Evolutionary conservation across 192 early-diverging fungal genomes (phyloP).

Genomic region (Glomus cerebriforme): DNA sequence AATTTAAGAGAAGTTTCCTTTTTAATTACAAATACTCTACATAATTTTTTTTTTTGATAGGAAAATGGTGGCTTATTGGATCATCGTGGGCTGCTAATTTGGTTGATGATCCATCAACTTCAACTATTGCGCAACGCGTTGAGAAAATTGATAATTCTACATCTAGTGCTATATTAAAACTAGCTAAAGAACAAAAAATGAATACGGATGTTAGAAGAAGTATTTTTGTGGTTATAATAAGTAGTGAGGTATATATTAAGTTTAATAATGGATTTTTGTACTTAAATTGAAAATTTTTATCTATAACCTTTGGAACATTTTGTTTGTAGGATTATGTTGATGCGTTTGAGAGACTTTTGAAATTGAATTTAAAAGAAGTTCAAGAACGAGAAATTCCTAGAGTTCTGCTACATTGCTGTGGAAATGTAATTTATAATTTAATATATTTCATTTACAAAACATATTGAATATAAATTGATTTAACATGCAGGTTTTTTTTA

Average conservation of each 20-base stretch:
- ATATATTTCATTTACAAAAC: constrained; percentile 5
- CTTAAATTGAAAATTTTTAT: neutral
- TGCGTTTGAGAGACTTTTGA: constrained; percentile 83
- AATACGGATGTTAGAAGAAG: constrained; percentile 93
- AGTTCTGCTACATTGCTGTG: constrained; percentile 88
- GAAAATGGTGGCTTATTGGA: constrained; percentile 98
- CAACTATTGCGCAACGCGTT: constrained; percentile 41
- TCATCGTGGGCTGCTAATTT: constrained; percentile 86
- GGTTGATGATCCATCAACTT: constrained; percentile 47
- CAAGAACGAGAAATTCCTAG: constrained; percentile 96
- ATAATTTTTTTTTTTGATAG: constrained; percentile 32
- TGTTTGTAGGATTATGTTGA: constrained; percentile 83
- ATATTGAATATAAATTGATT: neutral
- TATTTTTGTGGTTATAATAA: constrained; percentile 92
- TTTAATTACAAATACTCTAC: neutral
- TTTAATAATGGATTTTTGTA: neutral
- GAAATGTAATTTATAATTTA: constrained; percentile 56
- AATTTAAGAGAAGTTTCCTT: neutral
- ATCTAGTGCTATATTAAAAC: constrained; percentile 66
- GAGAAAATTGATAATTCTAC: constrained; percentile 42
- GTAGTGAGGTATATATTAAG: constrained; percentile 68
- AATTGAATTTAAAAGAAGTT: constrained; percentile 82
- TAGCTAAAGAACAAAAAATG: constrained; percentile 90
- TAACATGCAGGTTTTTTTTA: neutral
- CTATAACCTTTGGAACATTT: neutral